Conservation (phyloP, 2,329 filamentous ascomycete species). For the Cladophialophora psammophila region DNA sequence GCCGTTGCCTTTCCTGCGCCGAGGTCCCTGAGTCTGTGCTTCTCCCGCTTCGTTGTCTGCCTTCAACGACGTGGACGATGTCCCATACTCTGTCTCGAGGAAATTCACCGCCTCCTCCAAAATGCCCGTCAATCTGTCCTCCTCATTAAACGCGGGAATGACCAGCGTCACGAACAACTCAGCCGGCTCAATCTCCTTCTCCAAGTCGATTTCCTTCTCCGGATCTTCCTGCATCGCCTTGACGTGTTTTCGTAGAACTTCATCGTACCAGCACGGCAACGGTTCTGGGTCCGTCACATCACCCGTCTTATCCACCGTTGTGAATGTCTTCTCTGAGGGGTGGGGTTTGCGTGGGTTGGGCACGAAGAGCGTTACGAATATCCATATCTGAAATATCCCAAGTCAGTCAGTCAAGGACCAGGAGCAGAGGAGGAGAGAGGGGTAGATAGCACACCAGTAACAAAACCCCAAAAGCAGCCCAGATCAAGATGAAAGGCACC, state of each 20-base stretch:
- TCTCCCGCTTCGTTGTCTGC: conserved; percentile 53
- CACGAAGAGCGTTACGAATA: conserved; percentile 75
- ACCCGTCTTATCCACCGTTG: conserved; percentile 74
- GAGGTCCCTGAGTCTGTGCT: conserved; percentile 57
- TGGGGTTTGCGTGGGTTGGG: conserved; percentile 78
- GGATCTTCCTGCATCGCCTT: conserved; percentile 54
- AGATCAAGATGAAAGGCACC: conserved; percentile 40
- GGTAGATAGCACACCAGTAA: conserved; percentile 34
- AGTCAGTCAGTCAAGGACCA: conserved; percentile 14
- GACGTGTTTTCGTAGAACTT: conserved; percentile 64
- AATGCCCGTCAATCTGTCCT: conserved; percentile 80
- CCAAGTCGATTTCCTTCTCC: conserved; percentile 44
- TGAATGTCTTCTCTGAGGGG: conserved; percentile 83
- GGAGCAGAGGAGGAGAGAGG: not conserved
- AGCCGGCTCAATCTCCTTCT: conserved; percentile 69
- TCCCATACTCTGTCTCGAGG: conserved; percentile 78
- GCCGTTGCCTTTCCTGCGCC: conserved; percentile 43
- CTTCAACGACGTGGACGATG: conserved; percentile 43
- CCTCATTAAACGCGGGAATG: conserved; percentile 94
- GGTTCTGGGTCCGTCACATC: conserved; percentile 60
- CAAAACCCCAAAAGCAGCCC: conserved; percentile 33
- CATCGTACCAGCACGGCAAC: conserved; percentile 88
- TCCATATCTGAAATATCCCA: conserved; percentile 62
- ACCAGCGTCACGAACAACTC: conserved; percentile 90
- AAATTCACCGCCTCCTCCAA: conserved; percentile 90